A percentile compares a stretch with the other conserved stretches of the same genome.
These are phyloP conservation scores for Sugiyamaella mastotermitis DNA, from an alignment of 805 yeast species.

Conservation along the genomic window DNA sequence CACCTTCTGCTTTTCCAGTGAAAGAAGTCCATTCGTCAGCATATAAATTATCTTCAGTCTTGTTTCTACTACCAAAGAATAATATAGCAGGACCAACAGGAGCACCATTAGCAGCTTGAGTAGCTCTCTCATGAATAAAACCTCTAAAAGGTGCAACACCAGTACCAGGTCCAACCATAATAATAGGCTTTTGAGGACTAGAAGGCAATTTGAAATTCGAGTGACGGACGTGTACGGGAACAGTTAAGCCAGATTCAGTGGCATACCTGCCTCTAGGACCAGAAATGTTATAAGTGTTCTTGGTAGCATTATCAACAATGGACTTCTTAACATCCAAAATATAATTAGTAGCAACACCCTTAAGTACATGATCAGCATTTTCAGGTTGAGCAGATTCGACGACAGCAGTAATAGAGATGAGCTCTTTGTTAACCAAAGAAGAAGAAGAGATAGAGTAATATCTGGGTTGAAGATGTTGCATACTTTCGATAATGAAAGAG, in stretches of 20 bases:
- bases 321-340: constrained; percentile 62
- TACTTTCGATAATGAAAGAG: constrained; percentile 72
- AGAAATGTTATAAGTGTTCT: constrained; percentile 58
- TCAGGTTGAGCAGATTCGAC: constrained; percentile 58
- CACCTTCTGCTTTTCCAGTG: constrained; percentile 13
- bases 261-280: constrained; percentile 70
- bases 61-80: constrained; percentile 83
- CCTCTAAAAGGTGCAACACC: constrained; percentile 99
- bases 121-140: constrained; percentile 81
- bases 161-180: constrained; percentile 96
- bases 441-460: constrained; percentile 95
- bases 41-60: constrained; percentile 77
- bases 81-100: constrained; percentile 67
- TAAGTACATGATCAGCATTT: constrained; percentile 37
- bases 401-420: constrained; percentile 82
- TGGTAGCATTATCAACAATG: constrained; percentile 40
- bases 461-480: constrained; percentile 84
- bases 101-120: constrained; percentile 41
- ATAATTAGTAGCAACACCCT: constrained; percentile 90
- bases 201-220: constrained; percentile 92
- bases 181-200: constrained; percentile 74
- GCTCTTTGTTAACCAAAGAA: constrained; percentile 65
- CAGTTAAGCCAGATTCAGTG: constrained; percentile 39
- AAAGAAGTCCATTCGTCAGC: constrained; percentile 85
- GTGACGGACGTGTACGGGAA: constrained; percentile 91